A percentile compares a stretch with the other conserved stretches of the same genome.
Conservation (phyloP, 306 rosid species). For the Psophocarpus tetragonolobus region DNA sequence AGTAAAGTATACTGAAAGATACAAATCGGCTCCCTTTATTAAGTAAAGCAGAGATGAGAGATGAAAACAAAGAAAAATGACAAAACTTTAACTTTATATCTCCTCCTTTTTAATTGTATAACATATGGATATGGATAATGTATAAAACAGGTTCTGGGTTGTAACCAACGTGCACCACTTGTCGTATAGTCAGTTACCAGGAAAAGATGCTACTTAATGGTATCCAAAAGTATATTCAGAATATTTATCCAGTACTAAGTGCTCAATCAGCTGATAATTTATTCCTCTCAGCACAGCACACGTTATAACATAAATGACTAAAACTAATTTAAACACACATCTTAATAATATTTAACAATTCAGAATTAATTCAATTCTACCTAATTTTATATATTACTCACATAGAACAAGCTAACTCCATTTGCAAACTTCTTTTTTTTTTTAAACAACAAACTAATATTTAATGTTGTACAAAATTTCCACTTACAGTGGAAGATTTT, state of each 20-base stretch:
- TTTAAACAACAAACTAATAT: not conserved
- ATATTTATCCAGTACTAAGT: not conserved
- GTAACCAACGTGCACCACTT: constrained; percentile 9
- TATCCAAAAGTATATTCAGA: not conserved
- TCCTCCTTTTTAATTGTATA: constrained; percentile 3
- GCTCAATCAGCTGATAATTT: not conserved
- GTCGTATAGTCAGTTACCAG: too few relatives aligned
- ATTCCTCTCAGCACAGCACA: not conserved
- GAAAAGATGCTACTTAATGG: not conserved
- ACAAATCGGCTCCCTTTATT: constrained; percentile 18
- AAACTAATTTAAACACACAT: not conserved
- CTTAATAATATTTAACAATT: not conserved
- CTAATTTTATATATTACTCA: not conserved
- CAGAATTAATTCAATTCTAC: not conserved
- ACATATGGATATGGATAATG: constrained; percentile 23
- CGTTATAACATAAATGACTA: not conserved
- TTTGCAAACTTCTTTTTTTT: not conserved
- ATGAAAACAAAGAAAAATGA: constrained; percentile 10
- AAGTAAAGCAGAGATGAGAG: constrained; percentile 23
- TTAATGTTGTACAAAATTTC: not conserved
- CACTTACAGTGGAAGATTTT: not conserved
- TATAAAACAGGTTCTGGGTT: not conserved
- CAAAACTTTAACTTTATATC: constrained; percentile 38
- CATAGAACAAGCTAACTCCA: not conserved
- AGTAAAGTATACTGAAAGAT: constrained; percentile 27